Conservation (phyloP, 306 rosid species). For the Vigna angularis region DNA sequence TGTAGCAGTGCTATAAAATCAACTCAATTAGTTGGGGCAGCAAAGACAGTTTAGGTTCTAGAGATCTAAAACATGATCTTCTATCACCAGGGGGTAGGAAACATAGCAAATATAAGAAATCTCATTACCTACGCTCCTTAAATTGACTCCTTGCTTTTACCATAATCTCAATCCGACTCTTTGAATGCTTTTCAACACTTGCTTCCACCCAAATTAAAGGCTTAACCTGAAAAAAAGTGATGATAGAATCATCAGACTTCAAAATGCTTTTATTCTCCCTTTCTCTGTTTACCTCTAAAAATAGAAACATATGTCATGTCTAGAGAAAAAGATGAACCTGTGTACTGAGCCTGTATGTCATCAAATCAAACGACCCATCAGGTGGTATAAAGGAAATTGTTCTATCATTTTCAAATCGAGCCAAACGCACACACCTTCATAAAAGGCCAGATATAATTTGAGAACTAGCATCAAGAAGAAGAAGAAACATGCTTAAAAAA, state of each 20-base stretch:
- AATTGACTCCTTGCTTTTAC: slow-evolving; percentile 98
- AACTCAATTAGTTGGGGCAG: slow-evolving; percentile 44
- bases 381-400: slow-evolving; percentile 97
- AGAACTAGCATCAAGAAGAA: slow-evolving; percentile 39
- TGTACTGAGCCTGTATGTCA: slow-evolving; percentile 94
- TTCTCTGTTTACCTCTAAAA: slow-evolving; percentile 29
- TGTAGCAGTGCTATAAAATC: slow-evolving; percentile 85
- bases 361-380: slow-evolving; percentile 95
- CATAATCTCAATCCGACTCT: slow-evolving; percentile 91
- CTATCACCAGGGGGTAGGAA: slow-evolving; percentile 3
- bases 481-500: slow-evolving; percentile 32
- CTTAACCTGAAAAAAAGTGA: slow-evolving; percentile 69
- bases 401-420: slow-evolving; percentile 98
- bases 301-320: slow-evolving; percentile 31
- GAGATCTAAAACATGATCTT: slow-evolving; percentile 16
- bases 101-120: slow-evolving; percentile 8
- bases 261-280: slow-evolving; percentile 15
- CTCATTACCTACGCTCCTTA: slow-evolving; percentile 93
- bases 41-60: slow-evolving; percentile 26
- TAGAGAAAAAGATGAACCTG: slow-evolving; percentile 68
- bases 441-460: slow-evolving; percentile 48
- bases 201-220: slow-evolving; percentile 98
- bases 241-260: slow-evolving; percentile 20
- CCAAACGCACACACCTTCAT: slow-evolving; percentile 96
- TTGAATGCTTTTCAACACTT: slow-evolving; percentile 94